phyloP scores from a whole-genome alignment of 108 stramenopile species.

The Discostella pseudostelligera region DNA sequence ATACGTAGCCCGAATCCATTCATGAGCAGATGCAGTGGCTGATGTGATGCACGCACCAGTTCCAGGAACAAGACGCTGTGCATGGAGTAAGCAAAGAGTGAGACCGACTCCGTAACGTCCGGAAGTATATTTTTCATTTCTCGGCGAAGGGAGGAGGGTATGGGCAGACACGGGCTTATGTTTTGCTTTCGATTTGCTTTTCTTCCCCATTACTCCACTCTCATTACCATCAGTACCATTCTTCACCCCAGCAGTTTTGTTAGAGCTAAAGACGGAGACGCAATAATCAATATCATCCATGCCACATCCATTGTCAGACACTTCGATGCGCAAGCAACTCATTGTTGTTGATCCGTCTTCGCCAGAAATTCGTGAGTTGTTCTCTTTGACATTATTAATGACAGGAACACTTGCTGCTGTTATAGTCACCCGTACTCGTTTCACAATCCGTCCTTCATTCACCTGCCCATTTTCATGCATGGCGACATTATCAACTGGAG shows the following conservation, averaged over 20 bases:
- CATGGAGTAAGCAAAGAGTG: conserved; percentile 76
- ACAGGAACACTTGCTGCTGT: conserved; percentile 13
- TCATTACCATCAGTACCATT: conserved; percentile 2
- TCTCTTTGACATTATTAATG: conserved; percentile 4
- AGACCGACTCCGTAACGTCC: conserved; percentile 44
- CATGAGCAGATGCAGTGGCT: conserved; percentile 38
- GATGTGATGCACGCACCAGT: conserved; percentile 68
- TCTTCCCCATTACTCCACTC: not conserved
- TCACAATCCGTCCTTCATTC: conserved; percentile 14
- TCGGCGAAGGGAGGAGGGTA: not conserved
- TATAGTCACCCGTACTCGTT: conserved; percentile 52
- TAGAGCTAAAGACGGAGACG: conserved; percentile 75
- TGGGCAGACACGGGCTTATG: not conserved
- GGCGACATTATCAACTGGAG: not conserved
- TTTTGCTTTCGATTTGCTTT: not conserved
- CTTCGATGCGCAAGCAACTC: conserved; percentile 61
- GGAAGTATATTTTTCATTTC: conserved; percentile 26
- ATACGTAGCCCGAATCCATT: conserved; percentile 53
- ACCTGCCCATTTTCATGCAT: conserved; percentile 11
- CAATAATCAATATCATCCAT: conserved; percentile 82
- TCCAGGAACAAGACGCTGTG: conserved; percentile 76
- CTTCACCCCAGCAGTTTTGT: conserved; percentile 37
- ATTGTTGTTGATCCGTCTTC: not conserved
- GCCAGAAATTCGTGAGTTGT: conserved; percentile 4
- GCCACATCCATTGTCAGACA: conserved; percentile 83